phyloP scores from a whole-genome alignment of 306 rosid genomes.

The Gynostemma pentaphyllum region DNA sequence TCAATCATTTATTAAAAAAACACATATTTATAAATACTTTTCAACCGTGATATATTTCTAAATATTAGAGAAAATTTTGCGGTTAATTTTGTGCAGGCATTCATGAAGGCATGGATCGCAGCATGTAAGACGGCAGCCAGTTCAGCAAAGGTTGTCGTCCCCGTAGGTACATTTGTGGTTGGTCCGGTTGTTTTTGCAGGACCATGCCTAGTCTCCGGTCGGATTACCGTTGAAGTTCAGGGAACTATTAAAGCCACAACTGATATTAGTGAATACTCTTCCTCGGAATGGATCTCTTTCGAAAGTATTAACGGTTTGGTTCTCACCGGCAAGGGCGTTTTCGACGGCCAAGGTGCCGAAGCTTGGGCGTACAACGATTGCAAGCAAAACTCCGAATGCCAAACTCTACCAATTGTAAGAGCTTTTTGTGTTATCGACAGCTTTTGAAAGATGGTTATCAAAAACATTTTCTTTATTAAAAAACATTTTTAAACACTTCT shows the following conservation, averaged over 20 bases:
- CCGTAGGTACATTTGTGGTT: slow-evolving; percentile 29
- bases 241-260: slow-evolving; percentile 38
- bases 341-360: slow-evolving; percentile 53
- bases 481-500: no score
- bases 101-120: slow-evolving; percentile 50
- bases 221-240: slow-evolving; percentile 29
- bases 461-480: no score
- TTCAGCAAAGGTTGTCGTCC: slow-evolving; percentile 39
- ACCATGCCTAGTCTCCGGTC: slow-evolving; percentile 51
- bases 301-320: slow-evolving; percentile 21
- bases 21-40: no score
- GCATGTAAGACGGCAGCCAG: slow-evolving; percentile 40
- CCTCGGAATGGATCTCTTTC: slow-evolving; percentile 56
- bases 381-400: slow-evolving; percentile 8
- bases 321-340: slow-evolving; percentile 41
- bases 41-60: no score
- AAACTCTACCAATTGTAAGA: slow-evolving; percentile 41
- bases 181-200: slow-evolving; percentile 53
- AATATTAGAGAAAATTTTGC: no score
- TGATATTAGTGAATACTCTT: slow-evolving; percentile 29
- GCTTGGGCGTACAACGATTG: slow-evolving; percentile 33
- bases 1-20: no score
- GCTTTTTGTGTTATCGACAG: no score
- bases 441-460: no score
- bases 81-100: slow-evolving; percentile 41